Base-by-base conservation (phyloP, 2,329 filamentous ascomycete species). In the Pseudogymnoascus sp. region DNA sequence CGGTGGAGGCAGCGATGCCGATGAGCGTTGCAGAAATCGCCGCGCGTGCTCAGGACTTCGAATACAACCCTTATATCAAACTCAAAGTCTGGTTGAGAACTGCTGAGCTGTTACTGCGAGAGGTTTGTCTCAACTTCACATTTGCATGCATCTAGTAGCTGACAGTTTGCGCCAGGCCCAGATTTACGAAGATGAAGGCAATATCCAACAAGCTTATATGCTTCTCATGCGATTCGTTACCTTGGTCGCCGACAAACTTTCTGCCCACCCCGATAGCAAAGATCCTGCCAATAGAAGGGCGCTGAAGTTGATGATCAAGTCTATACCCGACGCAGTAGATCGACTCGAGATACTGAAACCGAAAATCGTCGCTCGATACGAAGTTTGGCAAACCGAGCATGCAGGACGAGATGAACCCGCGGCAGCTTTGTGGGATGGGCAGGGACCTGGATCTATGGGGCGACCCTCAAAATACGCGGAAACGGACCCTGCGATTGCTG, bases 151-250 rank as follows among this genome's bases (percentile, higher is more conserved):
- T 55, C 4, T 58, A 45, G 12, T 12, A 69, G 70, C 62, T 69
- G 28, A 55, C 49, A 55, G 49, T 62, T 68, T 41, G 62, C 35
- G 62, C 11, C 71, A 97, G 90, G 92, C 91, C 19, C 82, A 85
- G 60, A 91, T 93, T 69, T 96, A 96, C 72, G 83, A 94, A 70
- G 83, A 84, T 42, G 93, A 97, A 75, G 88, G 88, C 70, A 92
- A 97, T 75, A 85, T 91, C 66, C 85, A 92, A 69, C 89, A 94
- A 71, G 90, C 93, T 4, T 99, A 96, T 74, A 83, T 97, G 62
- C 85, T 97, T 64, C 84, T 96, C n/a, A 91, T 94, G 72, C 87
- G 94, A 68, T 92, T 96, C 76, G 91, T 91, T 8, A 82, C 88
- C 61, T 85, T 99, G n/a, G 84, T 96, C 23, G 78, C 96, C 28